Base-by-base conservation (phyloP, 148 eudicot genomes). In the Rhododendron williamsianum region DNA sequence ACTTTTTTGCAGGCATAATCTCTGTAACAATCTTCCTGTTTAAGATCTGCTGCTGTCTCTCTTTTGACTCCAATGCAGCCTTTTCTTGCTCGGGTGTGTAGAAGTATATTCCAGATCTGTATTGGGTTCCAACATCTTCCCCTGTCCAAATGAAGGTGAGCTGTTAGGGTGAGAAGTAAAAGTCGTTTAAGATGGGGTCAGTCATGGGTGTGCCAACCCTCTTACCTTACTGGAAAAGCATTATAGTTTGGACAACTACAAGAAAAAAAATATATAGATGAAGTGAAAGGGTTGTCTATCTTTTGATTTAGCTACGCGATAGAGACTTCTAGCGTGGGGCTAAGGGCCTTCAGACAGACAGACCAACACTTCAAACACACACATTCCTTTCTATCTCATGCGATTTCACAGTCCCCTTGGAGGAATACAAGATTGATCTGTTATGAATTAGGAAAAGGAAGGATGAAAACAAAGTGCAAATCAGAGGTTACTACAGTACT, bases 51-150 rank as follows among this genome's bases (percentile, higher is more conserved):
- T 93, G 90, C 27, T 91, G 94, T 48, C 85, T 86, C 6, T 95
- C 98, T 90, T 60, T 89, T 3, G 96, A 91, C 85, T 93, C 96
- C 23, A 91, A 49, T 36, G 95, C 98, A 65, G 91, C 91, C 87
- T 92, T 89, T 90, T 95, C 98, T 90, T 93, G 96, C 86, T 95
- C 98, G 0, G 95, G 95, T 8, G 94, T 92, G 88, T 95, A 95
- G 89, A 91, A 90, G 93, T 95, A 95, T 86, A 95, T 92, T 83
- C 98, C 98, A 19, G 95, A 95, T 88, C 96, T 89, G 90, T 95
- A 95, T 82, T 95, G 96, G 2, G 98, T 92, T 60, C 98, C 98
- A 38, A 92, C 96, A 49, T 95, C 98, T 88, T 88, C 23, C 98
- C 98, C 96, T 95, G 87, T 81, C 83, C 48, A 76, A 49, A 77